Evolutionary conservation across 2,329 filamentous ascomycete species (phyloP), one percentile per base, ranked within the genome.

Genomic region (Exophiala sp.): DNA sequence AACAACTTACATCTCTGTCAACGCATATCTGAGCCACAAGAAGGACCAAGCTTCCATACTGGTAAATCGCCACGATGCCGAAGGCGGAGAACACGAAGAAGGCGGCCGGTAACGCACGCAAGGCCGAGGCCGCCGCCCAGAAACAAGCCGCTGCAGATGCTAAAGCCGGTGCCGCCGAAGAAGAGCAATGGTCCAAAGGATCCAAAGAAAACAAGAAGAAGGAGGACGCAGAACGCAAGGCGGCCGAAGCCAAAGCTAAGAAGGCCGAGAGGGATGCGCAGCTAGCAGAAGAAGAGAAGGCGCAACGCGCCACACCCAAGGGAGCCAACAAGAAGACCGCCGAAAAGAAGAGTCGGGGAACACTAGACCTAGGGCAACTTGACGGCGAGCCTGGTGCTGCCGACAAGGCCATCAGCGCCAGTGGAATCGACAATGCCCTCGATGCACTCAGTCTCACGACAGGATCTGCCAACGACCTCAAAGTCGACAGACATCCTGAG

Each of bases 261-360:
- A 97, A 96, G 75, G 92, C 91, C 47, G 94, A 97, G 70, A 87
- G 87, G 46, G 91, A 95, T 1, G 89, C 91, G 9, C 76, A 91
- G 20, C 75, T 91, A 35, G 86, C 84, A 53, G 91, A 88, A 68
- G 94, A 99, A 72, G 92, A 96, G 68, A 86, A 81, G 52, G 74
- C 81, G 64, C 73, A 81, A 65, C 77, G 84, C 63, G 72, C 79
- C 18, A 77, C 77, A 24, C 80, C 83, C 49, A 90, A 89, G 73
- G 71, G 69, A 41, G 68, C 68, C 7, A 85, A 86, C 62, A 69
- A 68, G 55, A 77, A 78, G 67, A 65, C 71, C 39, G 74, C 75
- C 11, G 59, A 69, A 52, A 77, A 77, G 62, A 85, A 85, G 68
- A 73, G 80, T 54, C 80, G 83, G 57, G 88, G 88, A 20, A 68